Evolutionary conservation across 2,329 filamentous ascomycete species (phyloP), one percentile per base, ranked within the genome.

Genomic region (Arthrobotrys pseudoclavata): DNA sequence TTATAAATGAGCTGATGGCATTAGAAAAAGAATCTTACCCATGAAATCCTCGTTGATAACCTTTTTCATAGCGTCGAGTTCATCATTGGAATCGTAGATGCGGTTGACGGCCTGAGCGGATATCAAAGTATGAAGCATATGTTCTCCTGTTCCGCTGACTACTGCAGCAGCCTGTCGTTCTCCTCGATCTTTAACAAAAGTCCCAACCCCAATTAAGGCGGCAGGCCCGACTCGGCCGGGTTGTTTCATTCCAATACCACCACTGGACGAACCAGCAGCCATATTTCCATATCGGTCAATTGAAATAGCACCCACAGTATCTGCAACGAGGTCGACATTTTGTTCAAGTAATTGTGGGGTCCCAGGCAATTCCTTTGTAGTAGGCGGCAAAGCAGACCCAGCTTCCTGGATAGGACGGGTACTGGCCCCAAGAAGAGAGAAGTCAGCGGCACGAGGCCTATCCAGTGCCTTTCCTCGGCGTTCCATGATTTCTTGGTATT

Each of bases 241-340:
- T 83, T 97, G 94, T 83, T 99, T 99, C 95, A 99, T 97, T 29
- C 96, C 95, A 83, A 99, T 99, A 0, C 96, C 96, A 4, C 96
- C 96, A 15, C 96, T 99, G 1, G 96, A 99, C 1, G 96, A 97
- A 15, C 92, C 96, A 3, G 95, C 96, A 3, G 96, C 95, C 82
- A 99, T 97, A 74, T 91, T 91, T 15, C 96, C 96, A 80, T 88
- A 89, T 61, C 88, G 88, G 82, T 99, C 96, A 79, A 99, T 91
- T 10, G 94, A 96, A 82, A 99, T 97, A 29, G 94, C 96, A 52
- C 96, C 96, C 75, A 99, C 94, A 12, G 96, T 99, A 85, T 99
- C 96, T 1, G 91, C 96, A 81, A 99, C 88, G 26, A 84, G 87
- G 81, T 91, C 88, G 79, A 93, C 90, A 22, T 86, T 83, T 18